Base-by-base conservation (phyloP, 257 asterid species). In the Penstemon davidsonii region DNA sequence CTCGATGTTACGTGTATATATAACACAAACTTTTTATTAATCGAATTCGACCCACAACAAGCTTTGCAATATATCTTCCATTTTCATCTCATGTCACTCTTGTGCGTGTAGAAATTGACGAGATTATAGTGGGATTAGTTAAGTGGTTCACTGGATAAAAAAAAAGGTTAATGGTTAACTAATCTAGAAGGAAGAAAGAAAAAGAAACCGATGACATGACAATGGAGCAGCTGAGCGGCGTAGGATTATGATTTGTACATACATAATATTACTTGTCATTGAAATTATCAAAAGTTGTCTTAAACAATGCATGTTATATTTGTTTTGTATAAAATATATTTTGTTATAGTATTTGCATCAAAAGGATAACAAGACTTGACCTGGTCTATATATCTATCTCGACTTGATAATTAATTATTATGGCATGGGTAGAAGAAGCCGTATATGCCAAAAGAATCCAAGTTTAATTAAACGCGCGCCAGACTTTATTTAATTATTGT, bases 351-450 rank as follows among this genome's bases (percentile, higher is more conserved):
- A 53, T 69, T 64, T 75, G 64, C 72, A 69, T 56, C 68, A 58
- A 64, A 71, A 62, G 62, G 37, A 19, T 38, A 68, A 38, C 13
- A 11, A 65, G 72, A 72, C 76, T 76, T 76, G 81, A 76, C 84
- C 69, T 68, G 79, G 75, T 69, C 79, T 50, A 40, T 10, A 10
- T 47, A 39, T 4, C 7, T 44, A 8, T 47, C 18, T 1, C 43
- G 7, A 49, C 25, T 64, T 33, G 56, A 12, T 10, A 4, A 63
- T 18, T 19, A 15, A 25, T 6, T 18, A 55, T 25, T 18, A 55
- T 25, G 60, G 41, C 8, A n/a, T 19, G 18, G 6, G 6, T 54
- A 9, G 18, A n/a, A 1, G 6, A 9, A 25, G 33, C 33, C 2
- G 33, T 25, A 25, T 25, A 25, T 25, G 1, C 18, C 18, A 15